These are phyloP conservation scores for Akebia trifoliata DNA, from an alignment of 164 flowering plant genomes.

Conservation along the genomic window DNA sequence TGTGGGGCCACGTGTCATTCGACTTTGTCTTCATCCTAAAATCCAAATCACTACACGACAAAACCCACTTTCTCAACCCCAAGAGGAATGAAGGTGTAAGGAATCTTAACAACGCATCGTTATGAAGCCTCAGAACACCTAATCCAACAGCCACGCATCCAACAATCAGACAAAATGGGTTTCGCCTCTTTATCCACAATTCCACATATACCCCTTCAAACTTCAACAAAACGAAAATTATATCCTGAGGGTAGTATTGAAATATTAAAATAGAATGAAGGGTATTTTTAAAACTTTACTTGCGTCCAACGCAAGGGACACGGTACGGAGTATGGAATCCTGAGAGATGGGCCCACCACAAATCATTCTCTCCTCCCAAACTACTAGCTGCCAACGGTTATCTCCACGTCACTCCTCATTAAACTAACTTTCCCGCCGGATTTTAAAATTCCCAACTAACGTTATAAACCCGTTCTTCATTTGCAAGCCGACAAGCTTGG, in stretches of 20 bases:
- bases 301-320: constrained; percentile 31
- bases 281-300: constrained; percentile 5
- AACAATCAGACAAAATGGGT: not conserved
- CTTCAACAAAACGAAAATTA: no score
- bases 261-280: not conserved
- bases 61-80: not conserved
- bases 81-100: not conserved
- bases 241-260: not conserved
- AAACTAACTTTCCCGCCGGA: constrained; percentile 23
- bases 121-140: not conserved
- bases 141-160: not conserved
- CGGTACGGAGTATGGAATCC: constrained; percentile 24
- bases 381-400: constrained; percentile 10
- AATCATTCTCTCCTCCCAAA: constrained; percentile 18
- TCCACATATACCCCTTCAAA: not conserved
- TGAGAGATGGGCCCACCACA: constrained; percentile 12
- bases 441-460: constrained; percentile 29
- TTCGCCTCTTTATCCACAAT: not conserved
- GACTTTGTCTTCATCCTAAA: no score
- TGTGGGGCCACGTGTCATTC: constrained; percentile 15
- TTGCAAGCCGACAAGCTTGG: constrained; percentile 25
- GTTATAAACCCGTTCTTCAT: constrained; percentile 27
- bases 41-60: constrained; percentile 4
- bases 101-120: constrained; percentile 3
- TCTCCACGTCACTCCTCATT: constrained; percentile 15